Base-by-base conservation (phyloP, 169 alveolate genomes). In the Prorocentrum cordatum region DNA sequence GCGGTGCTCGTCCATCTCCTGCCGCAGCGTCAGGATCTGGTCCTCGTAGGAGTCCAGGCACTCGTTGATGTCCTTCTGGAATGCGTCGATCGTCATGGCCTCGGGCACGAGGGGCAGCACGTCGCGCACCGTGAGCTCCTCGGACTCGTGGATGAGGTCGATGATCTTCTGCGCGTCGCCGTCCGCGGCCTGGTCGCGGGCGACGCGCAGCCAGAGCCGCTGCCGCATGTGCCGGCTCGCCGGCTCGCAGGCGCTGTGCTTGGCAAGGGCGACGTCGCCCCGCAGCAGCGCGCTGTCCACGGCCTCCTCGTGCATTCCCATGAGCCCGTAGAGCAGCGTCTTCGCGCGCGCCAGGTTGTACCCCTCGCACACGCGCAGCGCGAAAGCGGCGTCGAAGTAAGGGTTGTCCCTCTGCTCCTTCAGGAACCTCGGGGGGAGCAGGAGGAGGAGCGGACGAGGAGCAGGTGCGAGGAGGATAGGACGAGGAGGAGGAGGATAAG, bases 1-100 rank as follows among this genome's bases (percentile, higher is more conserved):
- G 10, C 89, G 77, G 50, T 80, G 89, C 29, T 80, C 89, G 7
- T 80, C 89, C 89, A 80, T 80, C 77, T 80, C 89, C 79, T 80
- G 79, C 10, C 75, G 79, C 27, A 80, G 61, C 16, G 79, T 80
- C 27, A 80, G 70, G 36, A 80, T 80, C 54, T 80, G 89, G 14
- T 77, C 45, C 54, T 80, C 89, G 26, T 80, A 80, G 36, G 70
- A 22, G 54, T 80, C 89, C 54, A 80, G 27, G 24, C 68, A 61
- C 24, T 80, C 89, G 32, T 47, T 42, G 50, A 80, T 80, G 36
- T 75, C 83, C 29, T 16, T 29, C 29, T 80, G 26, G 89, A 80
- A 80, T 6, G 79, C 89, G 16, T 80, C 89, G 26, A 80, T 80
- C 50, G 89, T 80, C 89, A 80, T 80, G 45, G 79, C 27, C 67